Evolutionary conservation across 371 early-diverging fungal species (phyloP).

Genomic region (Mortierella sp.): DNA sequence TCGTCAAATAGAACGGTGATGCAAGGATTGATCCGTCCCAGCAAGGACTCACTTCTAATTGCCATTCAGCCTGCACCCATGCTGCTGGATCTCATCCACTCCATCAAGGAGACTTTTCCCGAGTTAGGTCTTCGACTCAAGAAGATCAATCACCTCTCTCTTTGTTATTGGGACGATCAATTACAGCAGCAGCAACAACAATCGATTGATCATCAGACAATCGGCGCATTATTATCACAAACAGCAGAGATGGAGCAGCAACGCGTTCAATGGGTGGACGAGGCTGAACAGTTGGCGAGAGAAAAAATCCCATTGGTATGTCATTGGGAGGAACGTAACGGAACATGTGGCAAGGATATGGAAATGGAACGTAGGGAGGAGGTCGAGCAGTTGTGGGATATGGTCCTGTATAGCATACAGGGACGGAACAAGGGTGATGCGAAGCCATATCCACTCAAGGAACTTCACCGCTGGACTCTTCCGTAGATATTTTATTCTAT

Average conservation of each 20-base stretch:
- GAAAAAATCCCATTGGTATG: slow-evolving; percentile 2
- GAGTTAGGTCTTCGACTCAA: slow-evolving; percentile 30
- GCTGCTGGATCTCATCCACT: slow-evolving; percentile 2
- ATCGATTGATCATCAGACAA: not conserved
- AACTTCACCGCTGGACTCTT: slow-evolving; percentile 34
- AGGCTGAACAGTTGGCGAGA: slow-evolving; percentile 1
- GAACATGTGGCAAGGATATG: too few species aligned
- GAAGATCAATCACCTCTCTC: slow-evolving; percentile 39
- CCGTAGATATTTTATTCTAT: not conserved
- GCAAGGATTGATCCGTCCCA: slow-evolving; percentile 19
- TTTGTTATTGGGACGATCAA: slow-evolving; percentile 37
- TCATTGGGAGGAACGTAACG: too few species aligned
- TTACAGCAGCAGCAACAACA: too few species aligned
- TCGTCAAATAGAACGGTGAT: not conserved
- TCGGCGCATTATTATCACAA: not conserved
- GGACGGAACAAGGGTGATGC: slow-evolving; percentile 8
- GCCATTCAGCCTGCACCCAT: slow-evolving; percentile 16
- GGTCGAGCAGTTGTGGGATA: slow-evolving; percentile 32
- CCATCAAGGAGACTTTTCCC: slow-evolving; percentile 11
- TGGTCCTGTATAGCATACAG: slow-evolving; percentile 36
- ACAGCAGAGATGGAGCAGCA: not conserved
- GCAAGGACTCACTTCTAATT: slow-evolving; percentile 12
- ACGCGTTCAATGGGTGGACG: slow-evolving; percentile 8
- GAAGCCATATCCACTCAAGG: slow-evolving; percentile 22
- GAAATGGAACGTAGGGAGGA: not conserved